These are phyloP conservation scores for Paracoccidioides brasiliensis DNA, from an alignment of 2,329 filamentous ascomycete species.

Conservation along the genomic window DNA sequence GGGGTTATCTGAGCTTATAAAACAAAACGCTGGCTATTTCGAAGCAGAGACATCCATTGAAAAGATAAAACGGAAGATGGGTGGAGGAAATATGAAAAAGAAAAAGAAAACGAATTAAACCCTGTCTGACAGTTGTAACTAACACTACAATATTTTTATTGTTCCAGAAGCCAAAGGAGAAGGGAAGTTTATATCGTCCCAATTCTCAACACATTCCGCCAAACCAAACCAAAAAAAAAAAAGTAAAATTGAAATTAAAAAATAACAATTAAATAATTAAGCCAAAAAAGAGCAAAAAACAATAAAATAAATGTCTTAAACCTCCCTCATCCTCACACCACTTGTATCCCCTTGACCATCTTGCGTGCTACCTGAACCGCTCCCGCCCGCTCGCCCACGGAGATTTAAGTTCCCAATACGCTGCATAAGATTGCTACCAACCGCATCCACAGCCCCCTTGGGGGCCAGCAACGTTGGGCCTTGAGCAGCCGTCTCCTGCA, in stretches of 20 bases:
- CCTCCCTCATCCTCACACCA: constrained; percentile 25
- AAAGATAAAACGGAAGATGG: background rate
- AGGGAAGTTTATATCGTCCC: no score
- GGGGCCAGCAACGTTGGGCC: constrained; percentile 74
- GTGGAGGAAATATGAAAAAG: no score
- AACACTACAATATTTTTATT: no score
- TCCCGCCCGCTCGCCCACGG: constrained; percentile 32
- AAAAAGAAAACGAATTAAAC: no score
- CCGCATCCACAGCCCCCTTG: constrained; percentile 80
- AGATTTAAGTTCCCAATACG: constrained; percentile 73
- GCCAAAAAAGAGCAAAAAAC: no score
- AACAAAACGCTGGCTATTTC: background rate
- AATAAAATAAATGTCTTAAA: constrained; percentile 13
- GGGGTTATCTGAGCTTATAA: background rate
- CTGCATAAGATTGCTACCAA: constrained; percentile 78
- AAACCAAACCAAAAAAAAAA: no score
- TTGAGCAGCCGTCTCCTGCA: constrained; percentile 69
- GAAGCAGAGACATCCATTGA: background rate
- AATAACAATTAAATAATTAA: no score
- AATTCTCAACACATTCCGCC: no score
- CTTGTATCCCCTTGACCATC: constrained; percentile 19
- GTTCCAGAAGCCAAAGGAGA: no score
- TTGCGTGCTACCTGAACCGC: constrained; percentile 16
- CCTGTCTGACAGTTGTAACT: no score
- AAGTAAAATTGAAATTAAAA: no score